Conservation (phyloP, 2,329 filamentous ascomycete species). For the Colletotrichum noveboracense region DNA sequence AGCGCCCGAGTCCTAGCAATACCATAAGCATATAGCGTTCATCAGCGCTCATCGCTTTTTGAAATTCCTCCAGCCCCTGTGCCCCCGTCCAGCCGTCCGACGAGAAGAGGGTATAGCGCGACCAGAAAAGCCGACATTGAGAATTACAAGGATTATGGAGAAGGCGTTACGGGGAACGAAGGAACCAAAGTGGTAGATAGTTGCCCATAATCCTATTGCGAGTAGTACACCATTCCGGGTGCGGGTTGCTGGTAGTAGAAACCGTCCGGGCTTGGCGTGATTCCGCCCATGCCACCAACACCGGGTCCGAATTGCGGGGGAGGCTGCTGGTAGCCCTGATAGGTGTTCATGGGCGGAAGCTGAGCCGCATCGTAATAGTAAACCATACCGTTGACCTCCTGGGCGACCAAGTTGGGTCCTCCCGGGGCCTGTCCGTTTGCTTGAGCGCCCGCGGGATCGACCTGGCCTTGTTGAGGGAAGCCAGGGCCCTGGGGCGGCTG, state of each 20-base stretch:
- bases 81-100: conserved; percentile 15
- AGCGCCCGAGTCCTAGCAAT: conserved; percentile 16
- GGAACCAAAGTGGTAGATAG: background rate
- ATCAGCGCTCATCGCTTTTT: conserved; percentile 14
- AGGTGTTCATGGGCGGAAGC: conserved; percentile 55
- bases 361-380: conserved; percentile 91
- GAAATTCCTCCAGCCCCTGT: conserved; percentile 17
- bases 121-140: conserved; percentile 20
- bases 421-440: conserved; percentile 48
- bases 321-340: conserved; percentile 55
- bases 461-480: conserved; percentile 48
- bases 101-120: conserved; percentile 14
- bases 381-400: conserved; percentile 94
- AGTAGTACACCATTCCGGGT: conserved; percentile 65
- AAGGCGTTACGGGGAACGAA: conserved; percentile 19
- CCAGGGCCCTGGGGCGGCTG: conserved; percentile 50
- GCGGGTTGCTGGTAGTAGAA: conserved; percentile 73
- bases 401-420: conserved; percentile 68
- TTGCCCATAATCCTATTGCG: conserved; percentile 51
- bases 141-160: conserved; percentile 37
- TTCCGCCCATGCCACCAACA: conserved; percentile 75
- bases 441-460: conserved; percentile 34
- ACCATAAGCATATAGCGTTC: conserved; percentile 10
- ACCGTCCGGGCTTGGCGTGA: conserved; percentile 69
- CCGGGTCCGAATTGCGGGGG: conserved; percentile 37